Evolutionary conservation across 1,139 yeast genomes (phyloP), one percentile per base, ranked within the genome.

Genomic region (Yamadazyma blattariae): DNA sequence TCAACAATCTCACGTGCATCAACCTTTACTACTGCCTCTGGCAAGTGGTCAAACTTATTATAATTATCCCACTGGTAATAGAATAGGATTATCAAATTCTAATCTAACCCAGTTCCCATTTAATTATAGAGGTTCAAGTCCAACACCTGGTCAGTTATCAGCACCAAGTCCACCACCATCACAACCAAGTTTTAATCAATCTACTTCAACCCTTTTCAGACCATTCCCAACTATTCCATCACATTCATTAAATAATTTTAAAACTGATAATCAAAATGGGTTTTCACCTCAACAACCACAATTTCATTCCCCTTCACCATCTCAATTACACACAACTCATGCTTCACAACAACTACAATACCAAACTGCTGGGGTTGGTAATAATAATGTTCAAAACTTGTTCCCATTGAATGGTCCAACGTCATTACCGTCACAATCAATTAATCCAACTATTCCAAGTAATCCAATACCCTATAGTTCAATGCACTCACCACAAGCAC

Each of bases 71-170:
- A 13, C 12, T n/a, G 24, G 14, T 11, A 31, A 15, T 26, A 13
- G 28, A 24, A 24, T 19, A 7, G 5, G 25, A 3, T 19, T 32
- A 5, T 19, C 30, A 28, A 28, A 8, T 20, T 17, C 17, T 20
- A 20, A 12, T 13, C n/a, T 11, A 27, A 20, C 24, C 17, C 30
- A 20, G 20, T n/a, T 19, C 5, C 33, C 33, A 31, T 18, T 32
- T 8, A 32, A 21, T 26, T n/a, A 12, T 13, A 25, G 34, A 13
- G 14, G 8, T 13, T 12, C 30, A 14, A 32, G 34, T 17, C 30
- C 34, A 5, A 17, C 20, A 17, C 34, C 34, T 13, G 30, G 29
- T 7, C 34, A 32, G 16, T 25, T 29, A 12, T n/a, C n/a, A n/a
- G 19, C 19, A 5, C 19, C 19, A 5, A 17, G 19, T 17, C 19